Conservation (phyloP, 106 monocot genomes). For the Platanthera zijinensis region DNA sequence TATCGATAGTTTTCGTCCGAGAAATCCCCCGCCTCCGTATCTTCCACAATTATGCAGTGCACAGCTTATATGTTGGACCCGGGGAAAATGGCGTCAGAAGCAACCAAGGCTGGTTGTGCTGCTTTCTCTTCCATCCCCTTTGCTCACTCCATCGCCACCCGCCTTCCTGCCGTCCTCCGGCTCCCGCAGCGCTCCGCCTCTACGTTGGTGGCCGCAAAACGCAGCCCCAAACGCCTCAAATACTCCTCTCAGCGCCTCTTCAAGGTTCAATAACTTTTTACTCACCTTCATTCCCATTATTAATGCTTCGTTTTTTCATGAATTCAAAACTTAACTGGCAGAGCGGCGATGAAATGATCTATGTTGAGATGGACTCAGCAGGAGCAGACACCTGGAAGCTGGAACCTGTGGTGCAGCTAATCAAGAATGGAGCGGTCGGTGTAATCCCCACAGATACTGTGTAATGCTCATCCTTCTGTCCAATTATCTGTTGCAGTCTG, state of each 20-base stretch:
- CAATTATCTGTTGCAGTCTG: not conserved
- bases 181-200: slow-evolving; percentile 3
- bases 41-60: no score
- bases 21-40: no score
- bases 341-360: slow-evolving; percentile 61
- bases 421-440: slow-evolving; percentile 77
- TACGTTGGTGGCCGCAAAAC: slow-evolving; percentile 37
- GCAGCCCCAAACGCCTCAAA: slow-evolving; percentile 83
- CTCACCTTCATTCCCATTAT: not conserved
- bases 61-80: not conserved
- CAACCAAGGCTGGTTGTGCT: not conserved
- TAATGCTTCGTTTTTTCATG: not conserved
- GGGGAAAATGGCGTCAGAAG: slow-evolving; percentile 2
- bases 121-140: not conserved
- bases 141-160: slow-evolving; percentile 1
- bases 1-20: no score
- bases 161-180: not conserved
- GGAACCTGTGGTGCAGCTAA: slow-evolving; percentile 64
- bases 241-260: slow-evolving; percentile 60
- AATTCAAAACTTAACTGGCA: not conserved
- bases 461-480: slow-evolving; percentile 23
- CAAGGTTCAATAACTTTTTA: slow-evolving; percentile 33
- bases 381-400: slow-evolving; percentile 77
- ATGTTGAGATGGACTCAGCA: slow-evolving; percentile 68
- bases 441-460: slow-evolving; percentile 97